Evolutionary conservation across 2,329 filamentous ascomycete genomes (phyloP), one percentile per base, ranked within the genome.

Genomic region (Pseudopithomyces maydicus): DNA sequence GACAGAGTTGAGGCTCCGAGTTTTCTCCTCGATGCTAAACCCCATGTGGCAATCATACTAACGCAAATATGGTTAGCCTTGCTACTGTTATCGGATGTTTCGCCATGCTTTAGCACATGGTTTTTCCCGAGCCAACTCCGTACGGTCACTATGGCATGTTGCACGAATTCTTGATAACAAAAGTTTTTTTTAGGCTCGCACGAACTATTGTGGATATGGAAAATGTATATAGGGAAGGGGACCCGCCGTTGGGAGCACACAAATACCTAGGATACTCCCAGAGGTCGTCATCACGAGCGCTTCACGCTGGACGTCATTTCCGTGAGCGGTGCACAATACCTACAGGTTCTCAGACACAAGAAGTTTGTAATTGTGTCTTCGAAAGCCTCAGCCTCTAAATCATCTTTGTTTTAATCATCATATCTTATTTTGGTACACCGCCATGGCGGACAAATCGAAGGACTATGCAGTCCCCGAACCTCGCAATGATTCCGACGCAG

Each of bases 401-500:
- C 29, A 39, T 15, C 8, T 22, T 22, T 38, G 12, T 38, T 22
- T 12, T 12, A 20, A 29, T 8, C 35, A 33, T 12, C 11, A 11
- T 20, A n/a, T 26, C 23, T 50, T 14, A 35, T 35, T 26, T 32
- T 52, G 32, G 43, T 19, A 20, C 39, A 35, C 20, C 12, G 51
- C 38, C 20, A 58, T 69, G 33, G 55, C 63, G 32, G 48, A 53
- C 32, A 43, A 22, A 23, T 12, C 46, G 22, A 35, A 11, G 33
- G 48, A 51, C 48, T 43, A 22, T 38, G 38, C 23, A 4, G 32
- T 22, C 20, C 11, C 6, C 23, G 8, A 55, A 54, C 11, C 54
- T 43, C 36, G 20, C 43, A 59, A 48, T 49, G 44, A 60, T 14
- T 39, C 33, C 48, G 58, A 63, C 43, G 55, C 51, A 20, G 46